phyloP scores from a whole-genome alignment of 2,329 filamentous ascomycete genomes.

The Pseudogymnoascus sp. region DNA sequence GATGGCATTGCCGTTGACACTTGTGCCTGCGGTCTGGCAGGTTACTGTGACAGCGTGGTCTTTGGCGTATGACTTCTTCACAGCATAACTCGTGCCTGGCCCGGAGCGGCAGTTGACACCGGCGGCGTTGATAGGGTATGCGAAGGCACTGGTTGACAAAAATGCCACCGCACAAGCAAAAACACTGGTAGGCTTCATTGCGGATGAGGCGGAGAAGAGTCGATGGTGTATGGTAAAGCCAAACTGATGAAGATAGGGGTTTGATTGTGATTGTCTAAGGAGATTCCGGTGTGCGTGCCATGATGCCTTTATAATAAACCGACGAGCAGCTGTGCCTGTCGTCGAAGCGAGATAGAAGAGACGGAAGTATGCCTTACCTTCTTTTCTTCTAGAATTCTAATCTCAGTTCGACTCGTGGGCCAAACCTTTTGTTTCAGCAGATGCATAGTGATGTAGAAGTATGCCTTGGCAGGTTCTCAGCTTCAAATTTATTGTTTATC shows the following conservation, averaged over 20 bases:
- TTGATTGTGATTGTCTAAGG: not conserved
- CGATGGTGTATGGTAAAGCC: not conserved
- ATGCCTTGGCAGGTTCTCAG: not conserved
- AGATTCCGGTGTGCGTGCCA: not conserved
- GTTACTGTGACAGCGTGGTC: conserved; percentile 5
- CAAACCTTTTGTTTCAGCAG: not conserved
- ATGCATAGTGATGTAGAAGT: not conserved
- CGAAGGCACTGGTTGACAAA: not conserved
- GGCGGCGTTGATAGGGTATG: not conserved
- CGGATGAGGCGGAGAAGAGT: not conserved
- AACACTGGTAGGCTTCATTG: not conserved
- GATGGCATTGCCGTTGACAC: conserved; percentile 17
- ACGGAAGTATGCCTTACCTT: not conserved
- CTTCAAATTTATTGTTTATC: not conserved
- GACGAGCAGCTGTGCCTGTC: not conserved
- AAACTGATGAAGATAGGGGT: not conserved
- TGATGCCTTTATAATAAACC: not conserved
- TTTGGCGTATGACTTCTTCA: conserved; percentile 14
- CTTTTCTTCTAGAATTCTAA: not conserved
- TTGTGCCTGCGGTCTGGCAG: conserved; percentile 10
- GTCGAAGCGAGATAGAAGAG: not conserved
- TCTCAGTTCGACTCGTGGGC: not conserved
- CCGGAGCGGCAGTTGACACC: conserved; percentile 22
- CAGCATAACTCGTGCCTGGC: conserved; percentile 17
- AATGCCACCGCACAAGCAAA: not conserved